Conservation (phyloP, 371 early-diverging fungal species). For the Nematocida ausubeli region DNA sequence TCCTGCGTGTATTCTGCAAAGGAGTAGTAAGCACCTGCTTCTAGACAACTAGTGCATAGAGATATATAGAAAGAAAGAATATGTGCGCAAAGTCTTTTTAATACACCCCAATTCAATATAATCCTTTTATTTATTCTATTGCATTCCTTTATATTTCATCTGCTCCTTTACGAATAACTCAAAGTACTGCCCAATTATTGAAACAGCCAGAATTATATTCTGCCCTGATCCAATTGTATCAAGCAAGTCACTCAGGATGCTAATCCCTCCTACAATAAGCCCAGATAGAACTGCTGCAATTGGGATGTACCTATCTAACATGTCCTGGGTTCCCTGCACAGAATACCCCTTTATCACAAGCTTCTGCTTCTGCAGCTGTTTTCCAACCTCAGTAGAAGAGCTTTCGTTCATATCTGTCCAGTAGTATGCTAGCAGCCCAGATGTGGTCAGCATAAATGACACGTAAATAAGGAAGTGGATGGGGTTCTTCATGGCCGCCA, state of each 20-base stretch:
- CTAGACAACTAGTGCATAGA: no score
- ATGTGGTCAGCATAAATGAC: constrained; percentile 80
- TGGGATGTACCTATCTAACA: constrained; percentile 93
- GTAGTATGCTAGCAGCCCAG: constrained; percentile 88
- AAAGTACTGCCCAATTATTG: constrained; percentile 86
- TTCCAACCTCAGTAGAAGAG: constrained; percentile 89
- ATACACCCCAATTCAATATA: background rate
- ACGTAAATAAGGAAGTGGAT: constrained; percentile 84
- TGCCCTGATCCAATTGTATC: constrained; percentile 90
- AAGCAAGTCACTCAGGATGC: constrained; percentile 82
- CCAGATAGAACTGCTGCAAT: constrained; percentile 85
- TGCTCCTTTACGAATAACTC: constrained; percentile 67
- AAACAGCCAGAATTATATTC: constrained; percentile 94
- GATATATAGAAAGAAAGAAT: no score
- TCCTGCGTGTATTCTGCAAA: no score
- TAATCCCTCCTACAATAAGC: constrained; percentile 83
- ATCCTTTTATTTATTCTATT: constrained; percentile 4
- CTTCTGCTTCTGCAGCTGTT: constrained; percentile 89
- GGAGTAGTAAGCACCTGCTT: no score
- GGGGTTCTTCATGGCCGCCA: constrained; percentile 79
- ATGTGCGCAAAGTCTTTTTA: no score
- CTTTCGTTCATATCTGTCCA: constrained; percentile 93
- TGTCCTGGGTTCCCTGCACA: constrained; percentile 88
- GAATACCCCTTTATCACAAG: constrained; percentile 86
- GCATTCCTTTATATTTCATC: constrained; percentile 66